Evolutionary conservation across 2,329 filamentous ascomycete genomes (phyloP), one percentile per base, ranked within the genome.

Genomic region (Truncatella angustata): DNA sequence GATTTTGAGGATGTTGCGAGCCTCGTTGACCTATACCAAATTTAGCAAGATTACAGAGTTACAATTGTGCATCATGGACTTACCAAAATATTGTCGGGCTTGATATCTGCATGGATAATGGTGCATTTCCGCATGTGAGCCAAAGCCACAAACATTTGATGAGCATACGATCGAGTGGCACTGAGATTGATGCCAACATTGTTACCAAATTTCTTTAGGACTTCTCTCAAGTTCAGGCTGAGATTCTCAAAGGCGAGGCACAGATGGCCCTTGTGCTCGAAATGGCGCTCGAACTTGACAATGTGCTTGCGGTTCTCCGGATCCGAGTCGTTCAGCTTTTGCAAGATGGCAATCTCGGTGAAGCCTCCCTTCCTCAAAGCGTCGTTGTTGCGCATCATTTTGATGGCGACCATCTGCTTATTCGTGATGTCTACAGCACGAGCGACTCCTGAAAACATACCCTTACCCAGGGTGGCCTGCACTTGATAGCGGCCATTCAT

Each of bases 161-260:
- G 88, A 4, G 93, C 90, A 66, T 97, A 99, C 14, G 87, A 85
- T 60, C 91, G 84, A 44, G 96, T 93, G 10, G 92, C 93, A 55
- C 83, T 83, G 50, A 97, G 73, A 63, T 96, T 95, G 72, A 99
- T 90, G 58, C 94, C 94, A 43, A 96, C 86, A 63, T 96, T 92
- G 60, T 94, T 90, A 53, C 93, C 94, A 68, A 96, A 97, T 67
- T 97, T 97, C 71, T 94, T 96, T 60, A 99, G 71, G 5, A 97
- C 88, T 67, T 97, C 93, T 58, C 95, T 87, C 53, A 99, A 73
- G 65, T 99, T 97, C 76, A 96, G 85, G 66, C 90, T 88, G 59
- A 99, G 78, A 67, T 96, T 94, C 71, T 99, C 94, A 70, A 99
- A 99, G 0, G 92, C 91, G 80, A 99, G 91, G 71, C 94, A 99